Base-by-base conservation (phyloP, 2,329 filamentous ascomycete genomes). In the Sporothrix inflata region DNA sequence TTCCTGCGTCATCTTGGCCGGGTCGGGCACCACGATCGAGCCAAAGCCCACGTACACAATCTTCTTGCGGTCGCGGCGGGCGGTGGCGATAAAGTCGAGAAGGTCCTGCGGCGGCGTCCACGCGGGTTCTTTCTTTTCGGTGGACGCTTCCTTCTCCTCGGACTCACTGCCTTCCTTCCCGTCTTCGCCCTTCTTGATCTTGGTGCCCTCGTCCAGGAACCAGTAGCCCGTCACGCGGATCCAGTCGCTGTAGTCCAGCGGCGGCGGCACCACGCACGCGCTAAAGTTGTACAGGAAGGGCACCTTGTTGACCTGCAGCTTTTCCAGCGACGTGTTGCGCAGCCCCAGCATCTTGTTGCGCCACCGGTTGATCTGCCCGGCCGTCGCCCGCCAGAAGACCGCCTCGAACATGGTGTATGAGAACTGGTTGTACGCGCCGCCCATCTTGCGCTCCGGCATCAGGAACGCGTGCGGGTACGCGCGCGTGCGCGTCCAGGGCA, bases 281-380 rank as follows among this genome's bases (percentile, higher is more conserved):
- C 93, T 97, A 80, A 98, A 98, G 82, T 98, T 98, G 85, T 99
- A 99, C 61, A 99, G 82, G 81, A 99, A 99, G 0, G 96, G 96
- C n/a, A 98, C 94, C 80, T 97, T 97, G 84, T 98, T 97, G 1
- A 93, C 91, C 82, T 98, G 94, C 89, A 99, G 89, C 83, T 94
- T 97, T 79, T 96, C 92, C 57, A 97, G 84, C 72, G 85, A 93
- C 1, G 96, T 99, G 75, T 90, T 91, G 69, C 91, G 92, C 38
- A 99, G 84, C 0, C 90, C 89, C 5, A 99, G 86, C 30, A 91
- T 88, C 75, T 90, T 92, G 80, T 93, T 94, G 75, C 96, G 90
- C 96, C 96, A 99, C 70, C 90, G 87, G 81, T 99, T 99, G 79
- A 99, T 88, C 80, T 98, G 96, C 12, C 92, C 89, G 0, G 94